A percentile compares a stretch with the other conserved stretches of the same genome.
Conservation (phyloP, 768 basidiomycete species). For the Kwoniella sp. region DNA sequence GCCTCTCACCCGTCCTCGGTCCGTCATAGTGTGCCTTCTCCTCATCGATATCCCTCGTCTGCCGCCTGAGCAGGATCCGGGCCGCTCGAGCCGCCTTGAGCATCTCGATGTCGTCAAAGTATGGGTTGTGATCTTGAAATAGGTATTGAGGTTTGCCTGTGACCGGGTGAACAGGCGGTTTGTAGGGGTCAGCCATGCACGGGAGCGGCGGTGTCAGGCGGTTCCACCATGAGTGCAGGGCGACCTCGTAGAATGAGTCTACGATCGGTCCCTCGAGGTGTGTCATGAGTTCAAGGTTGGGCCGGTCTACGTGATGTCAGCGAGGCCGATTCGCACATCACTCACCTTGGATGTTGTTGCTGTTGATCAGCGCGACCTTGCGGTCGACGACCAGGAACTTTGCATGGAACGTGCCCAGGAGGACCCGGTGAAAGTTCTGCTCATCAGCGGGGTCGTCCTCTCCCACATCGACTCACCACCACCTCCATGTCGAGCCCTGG, state of each 20-base stretch:
- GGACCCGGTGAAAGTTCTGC: slow-evolving; percentile 53
- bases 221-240: slow-evolving; percentile 61
- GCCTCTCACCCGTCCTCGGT: slow-evolving; percentile 25
- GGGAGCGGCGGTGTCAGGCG: slow-evolving; percentile 42
- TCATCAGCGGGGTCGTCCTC: not conserved
- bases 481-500: slow-evolving; percentile 62
- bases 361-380: slow-evolving; percentile 62
- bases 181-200: slow-evolving; percentile 40
- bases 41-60: slow-evolving; percentile 43
- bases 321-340: not conserved
- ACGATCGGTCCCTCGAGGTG: slow-evolving; percentile 70
- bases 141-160: slow-evolving; percentile 50
- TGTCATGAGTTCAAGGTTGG: slow-evolving; percentile 59
- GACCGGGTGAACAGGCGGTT: slow-evolving; percentile 38
- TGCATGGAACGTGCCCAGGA: slow-evolving; percentile 67
- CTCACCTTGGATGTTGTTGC: slow-evolving; percentile 59
- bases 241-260: slow-evolving; percentile 65
- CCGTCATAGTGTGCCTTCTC: slow-evolving; percentile 27
- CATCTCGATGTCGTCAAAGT: slow-evolving; percentile 52
- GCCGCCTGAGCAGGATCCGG: slow-evolving; percentile 45
- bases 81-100: slow-evolving; percentile 53
- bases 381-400: slow-evolving; percentile 69
- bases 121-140: slow-evolving; percentile 53
- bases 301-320: slow-evolving; percentile 42
- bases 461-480: slow-evolving; percentile 49